Evolutionary conservation across 2,329 filamentous ascomycete genomes (phyloP).

Genomic region (Talaromyces piceae): DNA sequence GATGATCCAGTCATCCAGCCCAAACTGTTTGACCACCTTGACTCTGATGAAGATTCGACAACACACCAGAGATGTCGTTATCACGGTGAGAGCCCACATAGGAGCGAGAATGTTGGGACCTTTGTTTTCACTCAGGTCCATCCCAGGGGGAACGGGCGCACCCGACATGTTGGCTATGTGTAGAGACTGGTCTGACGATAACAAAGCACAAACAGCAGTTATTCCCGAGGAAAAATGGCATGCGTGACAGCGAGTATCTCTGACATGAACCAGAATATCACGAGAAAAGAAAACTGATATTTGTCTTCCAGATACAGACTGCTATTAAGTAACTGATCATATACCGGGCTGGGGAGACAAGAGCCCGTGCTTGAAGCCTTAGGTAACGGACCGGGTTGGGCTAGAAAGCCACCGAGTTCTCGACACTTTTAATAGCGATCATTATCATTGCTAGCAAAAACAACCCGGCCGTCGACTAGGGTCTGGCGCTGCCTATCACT

Average conservation of each 20-base stretch:
- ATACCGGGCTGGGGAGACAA: background rate
- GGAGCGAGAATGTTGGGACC: constrained; percentile 24
- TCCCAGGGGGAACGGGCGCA: background rate
- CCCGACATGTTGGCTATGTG: constrained; percentile 3
- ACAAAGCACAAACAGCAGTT: background rate
- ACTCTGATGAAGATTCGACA: constrained; percentile 26
- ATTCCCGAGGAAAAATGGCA: background rate
- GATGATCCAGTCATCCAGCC: constrained; percentile 32
- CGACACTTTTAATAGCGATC: background rate
- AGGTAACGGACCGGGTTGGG: background rate
- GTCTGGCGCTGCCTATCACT: background rate
- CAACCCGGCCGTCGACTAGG: background rate
- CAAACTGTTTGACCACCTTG: constrained; percentile 22
- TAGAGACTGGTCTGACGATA: background rate
- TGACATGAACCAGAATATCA: background rate
- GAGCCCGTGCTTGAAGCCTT: background rate
- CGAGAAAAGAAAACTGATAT: background rate
- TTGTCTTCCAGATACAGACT: background rate
- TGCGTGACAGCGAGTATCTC: background rate
- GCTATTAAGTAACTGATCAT: too few species aligned
- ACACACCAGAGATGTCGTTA: constrained; percentile 23
- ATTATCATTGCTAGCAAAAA: background rate
- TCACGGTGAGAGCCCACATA: constrained; percentile 22
- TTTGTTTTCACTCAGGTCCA: constrained; percentile 17
- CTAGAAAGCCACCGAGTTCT: background rate